These are phyloP conservation scores for Ceratobasidium papillatum DNA, from an alignment of 1,284 basidiomycete species.

Conservation along the genomic window DNA sequence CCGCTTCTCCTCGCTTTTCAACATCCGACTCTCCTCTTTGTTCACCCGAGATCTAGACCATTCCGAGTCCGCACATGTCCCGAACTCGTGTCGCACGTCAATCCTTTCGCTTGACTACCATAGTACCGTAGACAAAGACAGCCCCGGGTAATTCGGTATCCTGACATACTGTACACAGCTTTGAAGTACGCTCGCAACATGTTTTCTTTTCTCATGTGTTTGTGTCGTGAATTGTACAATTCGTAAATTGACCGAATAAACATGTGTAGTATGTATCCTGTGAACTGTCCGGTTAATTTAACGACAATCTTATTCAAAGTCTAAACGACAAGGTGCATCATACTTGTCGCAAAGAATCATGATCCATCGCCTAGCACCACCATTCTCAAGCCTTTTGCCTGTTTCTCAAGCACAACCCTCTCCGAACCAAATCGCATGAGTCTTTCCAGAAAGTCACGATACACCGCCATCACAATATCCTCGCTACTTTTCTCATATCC, in stretches of 20 bases:
- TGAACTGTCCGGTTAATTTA: not conserved
- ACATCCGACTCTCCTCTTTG: not conserved
- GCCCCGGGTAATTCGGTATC: not conserved
- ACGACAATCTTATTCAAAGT: not conserved
- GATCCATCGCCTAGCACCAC: not conserved
- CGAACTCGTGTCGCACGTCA: conserved; percentile 4
- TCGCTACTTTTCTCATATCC: not conserved
- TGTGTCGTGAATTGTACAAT: not conserved
- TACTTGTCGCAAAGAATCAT: not conserved
- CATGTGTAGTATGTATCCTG: not conserved
- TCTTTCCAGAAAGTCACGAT: no score
- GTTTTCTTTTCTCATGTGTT: not conserved
- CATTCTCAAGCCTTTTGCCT: not conserved
- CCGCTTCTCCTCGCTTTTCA: not conserved
- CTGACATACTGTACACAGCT: no score
- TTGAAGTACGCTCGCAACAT: not conserved
- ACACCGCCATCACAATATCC: not conserved
- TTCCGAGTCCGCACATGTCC: not conserved
- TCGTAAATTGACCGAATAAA: not conserved
- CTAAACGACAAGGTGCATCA: not conserved
- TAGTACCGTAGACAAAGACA: not conserved
- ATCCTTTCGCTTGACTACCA: not conserved
- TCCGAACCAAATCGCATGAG: no score
- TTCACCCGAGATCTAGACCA: not conserved
- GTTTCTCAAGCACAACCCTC: no score